These are phyloP conservation scores for Penicillium coprophilum DNA, from an alignment of 495 filamentous ascomycete genomes.

Conservation along the genomic window DNA sequence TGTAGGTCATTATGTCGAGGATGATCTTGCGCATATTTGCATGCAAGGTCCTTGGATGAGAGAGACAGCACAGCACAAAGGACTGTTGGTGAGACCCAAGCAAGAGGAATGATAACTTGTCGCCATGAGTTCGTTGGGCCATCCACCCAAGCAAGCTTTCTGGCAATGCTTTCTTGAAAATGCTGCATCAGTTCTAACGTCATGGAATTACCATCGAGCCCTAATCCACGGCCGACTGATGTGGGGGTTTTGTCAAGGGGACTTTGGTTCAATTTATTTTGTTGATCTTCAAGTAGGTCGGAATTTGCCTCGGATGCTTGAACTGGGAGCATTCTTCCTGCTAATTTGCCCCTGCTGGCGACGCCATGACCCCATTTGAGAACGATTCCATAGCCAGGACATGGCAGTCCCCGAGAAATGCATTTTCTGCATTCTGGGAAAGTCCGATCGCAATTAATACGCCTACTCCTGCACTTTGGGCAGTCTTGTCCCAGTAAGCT, in stretches of 20 bases:
- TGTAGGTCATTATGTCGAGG: slow-evolving; percentile 6
- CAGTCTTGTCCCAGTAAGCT: slow-evolving; percentile 10
- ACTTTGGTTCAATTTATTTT: not conserved
- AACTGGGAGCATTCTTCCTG: slow-evolving; percentile 7
- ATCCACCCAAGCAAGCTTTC: slow-evolving; percentile 18
- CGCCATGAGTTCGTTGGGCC: slow-evolving; percentile 18
- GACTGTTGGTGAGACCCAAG: slow-evolving; percentile 5
- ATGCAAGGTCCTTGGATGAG: slow-evolving; percentile 15
- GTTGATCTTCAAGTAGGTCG: too few species aligned
- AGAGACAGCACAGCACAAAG: slow-evolving; percentile 13
- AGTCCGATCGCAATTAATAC: slow-evolving; percentile 16
- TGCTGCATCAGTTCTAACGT: too few species aligned
- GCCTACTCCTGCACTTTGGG: slow-evolving; percentile 13
- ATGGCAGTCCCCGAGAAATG: slow-evolving; percentile 2
- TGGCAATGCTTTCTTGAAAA: slow-evolving; percentile 5
- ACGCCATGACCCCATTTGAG: slow-evolving; percentile 17
- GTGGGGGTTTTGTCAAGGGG: not conserved
- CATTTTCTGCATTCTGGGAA: slow-evolving; percentile 18
- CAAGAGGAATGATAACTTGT: slow-evolving; percentile 16
- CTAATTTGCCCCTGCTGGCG: slow-evolving; percentile 14
- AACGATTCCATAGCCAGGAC: slow-evolving; percentile 13
- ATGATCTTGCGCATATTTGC: slow-evolving; percentile 6
- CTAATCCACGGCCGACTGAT: not conserved
- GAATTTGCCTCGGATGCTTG: too few species aligned
- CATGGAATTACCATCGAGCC: not conserved